Conservation (phyloP, 1,284 basidiomycete genomes). For the Moesziomyces globuligerus region DNA sequence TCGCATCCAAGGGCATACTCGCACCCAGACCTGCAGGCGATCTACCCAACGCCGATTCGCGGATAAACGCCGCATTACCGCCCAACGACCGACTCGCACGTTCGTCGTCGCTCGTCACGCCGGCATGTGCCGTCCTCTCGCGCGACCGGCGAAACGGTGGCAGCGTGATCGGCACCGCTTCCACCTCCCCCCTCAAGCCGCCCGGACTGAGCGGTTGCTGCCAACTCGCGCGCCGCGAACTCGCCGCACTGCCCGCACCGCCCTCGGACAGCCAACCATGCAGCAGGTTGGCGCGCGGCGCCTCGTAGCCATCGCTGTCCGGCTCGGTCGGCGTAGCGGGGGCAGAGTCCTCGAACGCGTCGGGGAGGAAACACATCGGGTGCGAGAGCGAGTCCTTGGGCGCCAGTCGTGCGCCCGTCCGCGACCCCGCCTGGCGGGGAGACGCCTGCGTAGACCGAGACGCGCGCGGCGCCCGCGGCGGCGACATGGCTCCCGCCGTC, state of each 20-base stretch:
- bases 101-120: constrained; percentile 34
- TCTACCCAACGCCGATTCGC: constrained; percentile 17
- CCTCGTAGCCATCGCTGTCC: constrained; percentile 25
- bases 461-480: background rate
- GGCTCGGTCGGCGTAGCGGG: constrained; percentile 38
- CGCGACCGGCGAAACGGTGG: constrained; percentile 32
- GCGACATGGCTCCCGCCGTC: background rate
- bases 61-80: constrained; percentile 43
- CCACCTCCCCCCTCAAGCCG: constrained; percentile 7
- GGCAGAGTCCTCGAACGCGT: constrained; percentile 48
- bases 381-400: constrained; percentile 37
- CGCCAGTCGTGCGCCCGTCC: constrained; percentile 15
- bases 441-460: constrained; percentile 14
- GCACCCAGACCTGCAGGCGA: constrained; percentile 9
- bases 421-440: constrained; percentile 7
- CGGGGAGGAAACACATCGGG: constrained; percentile 49
- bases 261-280: constrained; percentile 40
- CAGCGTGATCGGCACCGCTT: constrained; percentile 26
- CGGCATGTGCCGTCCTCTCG: constrained; percentile 16
- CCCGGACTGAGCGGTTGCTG: constrained; percentile 20
- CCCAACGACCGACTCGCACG: constrained; percentile 23
- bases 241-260: constrained; percentile 32
- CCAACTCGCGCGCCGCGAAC: constrained; percentile 40
- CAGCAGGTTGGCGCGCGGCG: constrained; percentile 20
- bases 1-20: constrained; percentile 16